Conservation (phyloP, 768 basidiomycete genomes). For the Infundibulicybe gibba region DNA sequence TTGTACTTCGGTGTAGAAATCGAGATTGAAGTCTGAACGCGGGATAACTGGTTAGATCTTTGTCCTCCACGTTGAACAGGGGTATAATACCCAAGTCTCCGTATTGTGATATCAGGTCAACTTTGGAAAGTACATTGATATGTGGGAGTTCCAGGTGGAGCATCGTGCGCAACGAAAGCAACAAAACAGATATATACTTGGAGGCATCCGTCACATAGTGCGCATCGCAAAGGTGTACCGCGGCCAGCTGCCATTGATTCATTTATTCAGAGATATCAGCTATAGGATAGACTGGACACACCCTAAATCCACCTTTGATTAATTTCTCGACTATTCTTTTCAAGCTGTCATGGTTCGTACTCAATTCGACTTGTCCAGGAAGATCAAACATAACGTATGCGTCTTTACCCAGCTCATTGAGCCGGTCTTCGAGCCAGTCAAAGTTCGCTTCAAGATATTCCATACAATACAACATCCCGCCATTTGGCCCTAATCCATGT, state of each 20-base stretch:
- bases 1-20: slow-evolving; percentile 97
- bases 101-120: slow-evolving; percentile 87
- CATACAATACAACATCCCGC: slow-evolving; percentile 94
- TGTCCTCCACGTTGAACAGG: background rate
- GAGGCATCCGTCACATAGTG: slow-evolving; percentile 96
- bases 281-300: slow-evolving; percentile 25
- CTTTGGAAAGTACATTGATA: slow-evolving; percentile 93
- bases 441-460: slow-evolving; percentile 95
- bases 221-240: slow-evolving; percentile 94
- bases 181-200: slow-evolving; percentile 90
- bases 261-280: no score
- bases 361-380: slow-evolving; percentile 96
- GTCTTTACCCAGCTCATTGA: slow-evolving; percentile 64
- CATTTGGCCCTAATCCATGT: slow-evolving; percentile 88
- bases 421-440: slow-evolving; percentile 77
- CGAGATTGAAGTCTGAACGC: slow-evolving; percentile 85
- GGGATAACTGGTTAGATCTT: slow-evolving; percentile 4
- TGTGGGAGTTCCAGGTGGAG: slow-evolving; percentile 98
- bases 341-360: slow-evolving; percentile 91
- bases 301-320: slow-evolving; percentile 77
- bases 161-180: slow-evolving; percentile 94
- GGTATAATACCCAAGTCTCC: slow-evolving; percentile 77
- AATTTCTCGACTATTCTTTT: slow-evolving; percentile 74
- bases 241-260: slow-evolving; percentile 64
- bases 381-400: slow-evolving; percentile 93